Evolutionary conservation across 2,329 filamentous ascomycete species (phyloP).

Genomic region (Shiraia bambusicola): DNA sequence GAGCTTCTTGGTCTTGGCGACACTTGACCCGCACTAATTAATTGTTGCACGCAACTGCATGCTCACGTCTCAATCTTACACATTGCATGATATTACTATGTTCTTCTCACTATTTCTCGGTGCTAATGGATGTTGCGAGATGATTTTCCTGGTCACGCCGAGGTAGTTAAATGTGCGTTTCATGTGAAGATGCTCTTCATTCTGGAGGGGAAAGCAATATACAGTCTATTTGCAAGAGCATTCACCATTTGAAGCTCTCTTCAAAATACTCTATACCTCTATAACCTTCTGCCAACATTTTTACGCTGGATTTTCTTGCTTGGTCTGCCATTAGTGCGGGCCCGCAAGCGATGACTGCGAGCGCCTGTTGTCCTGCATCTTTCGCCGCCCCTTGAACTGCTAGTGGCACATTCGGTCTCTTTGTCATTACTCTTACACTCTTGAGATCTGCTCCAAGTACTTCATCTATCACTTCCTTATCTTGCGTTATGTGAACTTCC

Average conservation of each 20-base stretch:
- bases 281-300: constrained; percentile 31
- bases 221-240: no score
- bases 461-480: constrained; percentile 26
- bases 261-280: constrained; percentile 49
- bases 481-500: constrained; percentile 31
- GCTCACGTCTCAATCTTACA: no score
- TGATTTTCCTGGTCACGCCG: no score
- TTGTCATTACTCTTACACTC: constrained; percentile 30
- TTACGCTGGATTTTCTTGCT: constrained; percentile 44
- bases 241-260: constrained; percentile 49
- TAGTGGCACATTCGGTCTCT: constrained; percentile 44
- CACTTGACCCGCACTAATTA: background rate
- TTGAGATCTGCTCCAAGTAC: constrained; percentile 16
- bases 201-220: no score
- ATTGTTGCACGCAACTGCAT: no score
- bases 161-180: no score
- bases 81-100: no score
- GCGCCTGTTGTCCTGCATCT: constrained; percentile 27
- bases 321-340: constrained; percentile 51
- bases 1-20: no score
- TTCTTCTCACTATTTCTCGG: no score
- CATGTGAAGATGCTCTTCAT: no score
- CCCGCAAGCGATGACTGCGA: constrained; percentile 50
- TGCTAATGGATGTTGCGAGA: no score
- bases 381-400: constrained; percentile 38